These are phyloP conservation scores for Lepidium sativum DNA, from an alignment of 345 rosid species.

Conservation along the genomic window DNA sequence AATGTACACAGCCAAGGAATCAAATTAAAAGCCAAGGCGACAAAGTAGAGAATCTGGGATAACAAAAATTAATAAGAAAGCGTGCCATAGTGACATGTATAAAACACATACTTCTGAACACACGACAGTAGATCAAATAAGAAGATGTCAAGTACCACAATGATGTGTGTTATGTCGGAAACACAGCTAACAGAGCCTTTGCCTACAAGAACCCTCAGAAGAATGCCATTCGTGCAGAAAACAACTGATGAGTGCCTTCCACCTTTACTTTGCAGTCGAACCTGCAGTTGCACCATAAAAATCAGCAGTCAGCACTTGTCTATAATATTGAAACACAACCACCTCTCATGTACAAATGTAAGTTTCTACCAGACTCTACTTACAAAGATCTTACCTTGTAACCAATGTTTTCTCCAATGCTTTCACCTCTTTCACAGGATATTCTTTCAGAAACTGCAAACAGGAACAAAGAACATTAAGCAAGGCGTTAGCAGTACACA, in stretches of 20 bases:
- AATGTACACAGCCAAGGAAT: conserved; percentile 10
- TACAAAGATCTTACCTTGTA: conserved; percentile 57
- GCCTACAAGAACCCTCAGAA: conserved; percentile 70
- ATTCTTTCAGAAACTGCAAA: conserved; percentile 88
- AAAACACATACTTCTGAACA: not conserved
- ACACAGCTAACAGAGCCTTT: conserved; percentile 36
- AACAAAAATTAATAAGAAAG: not conserved
- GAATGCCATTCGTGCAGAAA: conserved; percentile 92
- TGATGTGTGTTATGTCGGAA: conserved; percentile 76
- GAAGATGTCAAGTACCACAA: conserved; percentile 58
- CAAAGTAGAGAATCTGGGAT: not conserved
- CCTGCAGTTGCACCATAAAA: conserved; percentile 33
- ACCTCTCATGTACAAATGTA: not conserved
- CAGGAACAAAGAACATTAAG: conserved; percentile 3
- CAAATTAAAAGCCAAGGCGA: not conserved
- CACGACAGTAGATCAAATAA: not conserved
- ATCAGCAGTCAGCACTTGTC: conserved; percentile 6
- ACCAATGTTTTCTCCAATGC: conserved; percentile 69
- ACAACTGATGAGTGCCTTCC: conserved; percentile 80
- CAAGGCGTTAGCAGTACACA: not conserved
- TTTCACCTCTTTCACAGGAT: conserved; percentile 76
- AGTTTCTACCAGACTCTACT: not conserved
- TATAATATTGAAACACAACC: not conserved
- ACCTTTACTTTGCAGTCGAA: conserved; percentile 86
- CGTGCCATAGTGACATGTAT: conserved; percentile 1